Evolutionary conservation across 331 rosid genomes (phyloP).

Genomic region (Spiraea crenata): DNA sequence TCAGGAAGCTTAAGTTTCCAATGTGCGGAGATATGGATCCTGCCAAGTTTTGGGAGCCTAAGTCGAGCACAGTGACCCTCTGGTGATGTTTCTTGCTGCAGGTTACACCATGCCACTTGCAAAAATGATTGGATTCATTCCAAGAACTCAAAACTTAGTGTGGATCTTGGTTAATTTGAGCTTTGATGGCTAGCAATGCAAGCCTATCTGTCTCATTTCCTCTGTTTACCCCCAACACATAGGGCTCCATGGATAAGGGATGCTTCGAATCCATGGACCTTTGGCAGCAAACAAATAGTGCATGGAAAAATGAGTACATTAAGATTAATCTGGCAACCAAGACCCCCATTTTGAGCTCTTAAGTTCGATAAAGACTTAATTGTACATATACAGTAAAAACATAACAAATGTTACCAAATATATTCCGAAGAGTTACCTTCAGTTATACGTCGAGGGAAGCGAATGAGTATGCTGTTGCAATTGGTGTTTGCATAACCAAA

Average conservation of each 20-base stretch:
- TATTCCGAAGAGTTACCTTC: no score
- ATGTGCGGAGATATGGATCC: background rate
- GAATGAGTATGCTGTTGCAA: no score
- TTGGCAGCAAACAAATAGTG: background rate
- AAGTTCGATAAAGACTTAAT: no score
- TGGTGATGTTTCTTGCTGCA: slow-evolving; percentile 8
- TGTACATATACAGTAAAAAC: no score
- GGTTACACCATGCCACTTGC: slow-evolving; percentile 15
- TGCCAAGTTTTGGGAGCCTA: background rate
- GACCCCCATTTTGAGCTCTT: background rate
- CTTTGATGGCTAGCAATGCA: background rate
- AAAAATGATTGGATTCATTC: background rate
- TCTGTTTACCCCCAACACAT: background rate
- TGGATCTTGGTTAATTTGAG: background rate
- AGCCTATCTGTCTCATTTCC: background rate
- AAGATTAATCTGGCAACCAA: background rate
- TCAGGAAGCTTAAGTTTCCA: background rate
- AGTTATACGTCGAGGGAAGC: no score
- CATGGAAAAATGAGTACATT: background rate
- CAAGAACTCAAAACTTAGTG: background rate
- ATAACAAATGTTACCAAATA: no score
- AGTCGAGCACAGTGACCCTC: background rate
- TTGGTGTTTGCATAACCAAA: no score
- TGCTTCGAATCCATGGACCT: background rate
- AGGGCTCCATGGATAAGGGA: no score